Conservation (phyloP, 768 basidiomycete species). For the Russula sp. region DNA sequence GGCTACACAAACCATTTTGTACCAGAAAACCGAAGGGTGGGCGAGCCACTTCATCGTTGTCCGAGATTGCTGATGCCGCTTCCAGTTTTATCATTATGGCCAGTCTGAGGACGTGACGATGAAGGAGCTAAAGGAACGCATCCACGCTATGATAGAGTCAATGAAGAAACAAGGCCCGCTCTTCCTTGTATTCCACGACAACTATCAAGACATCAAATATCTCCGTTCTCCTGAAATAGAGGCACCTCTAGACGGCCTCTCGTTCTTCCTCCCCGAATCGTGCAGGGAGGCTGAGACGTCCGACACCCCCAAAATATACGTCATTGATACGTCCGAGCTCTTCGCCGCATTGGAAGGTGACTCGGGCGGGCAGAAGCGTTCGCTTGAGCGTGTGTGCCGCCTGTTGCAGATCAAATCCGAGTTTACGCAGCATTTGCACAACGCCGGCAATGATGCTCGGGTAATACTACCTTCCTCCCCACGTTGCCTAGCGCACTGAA, state of each 20-base stretch:
- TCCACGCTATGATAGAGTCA: slow-evolving; percentile 41
- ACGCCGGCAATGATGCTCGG: slow-evolving; percentile 83
- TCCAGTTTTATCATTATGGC: slow-evolving; percentile 64
- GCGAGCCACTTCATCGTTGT: slow-evolving; percentile 3
- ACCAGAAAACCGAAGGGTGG: slow-evolving; percentile 53
- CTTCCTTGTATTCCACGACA: slow-evolving; percentile 79
- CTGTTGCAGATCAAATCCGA: slow-evolving; percentile 46
- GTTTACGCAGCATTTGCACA: slow-evolving; percentile 55
- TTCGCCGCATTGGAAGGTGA: slow-evolving; percentile 71
- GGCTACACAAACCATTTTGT: slow-evolving; percentile 61
- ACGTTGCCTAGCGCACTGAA: background rate
- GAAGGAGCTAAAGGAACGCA: slow-evolving; percentile 44
- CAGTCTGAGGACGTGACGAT: slow-evolving; percentile 49
- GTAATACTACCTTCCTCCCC: slow-evolving; percentile 36
- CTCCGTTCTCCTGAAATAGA: slow-evolving; percentile 46
- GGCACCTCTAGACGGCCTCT: slow-evolving; percentile 47
- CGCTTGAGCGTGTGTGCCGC: slow-evolving; percentile 55
- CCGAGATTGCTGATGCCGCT: background rate
- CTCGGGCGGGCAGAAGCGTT: slow-evolving; percentile 42
- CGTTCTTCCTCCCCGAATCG: slow-evolving; percentile 51
- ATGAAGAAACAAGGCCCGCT: slow-evolving; percentile 48
- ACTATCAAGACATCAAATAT: slow-evolving; percentile 72
- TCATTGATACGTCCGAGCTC: slow-evolving; percentile 69
- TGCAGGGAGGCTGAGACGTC: slow-evolving; percentile 25
- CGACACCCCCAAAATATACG: slow-evolving; percentile 50